Percentiles rank a stretch among this genome's conserved stretches.
These are phyloP conservation scores for Schizochytrium sp. DNA, from an alignment of 108 stramenopile species.

Conservation along the genomic window DNA sequence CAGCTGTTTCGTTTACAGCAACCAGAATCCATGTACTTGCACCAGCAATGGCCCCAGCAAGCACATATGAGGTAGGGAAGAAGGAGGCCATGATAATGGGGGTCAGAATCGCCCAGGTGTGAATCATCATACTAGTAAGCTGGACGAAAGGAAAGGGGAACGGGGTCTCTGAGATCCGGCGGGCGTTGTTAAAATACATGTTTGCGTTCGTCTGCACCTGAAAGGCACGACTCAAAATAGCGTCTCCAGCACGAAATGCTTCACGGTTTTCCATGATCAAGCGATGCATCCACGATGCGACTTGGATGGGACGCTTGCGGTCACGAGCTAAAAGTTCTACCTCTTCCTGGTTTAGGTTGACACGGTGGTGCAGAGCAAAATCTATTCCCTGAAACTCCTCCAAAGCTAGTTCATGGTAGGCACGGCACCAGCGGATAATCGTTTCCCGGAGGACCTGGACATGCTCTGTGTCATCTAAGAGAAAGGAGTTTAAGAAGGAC, in stretches of 20 bases:
- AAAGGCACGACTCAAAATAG: conserved; percentile 53
- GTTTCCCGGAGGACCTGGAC: conserved; percentile 12
- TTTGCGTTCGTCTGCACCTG: conserved; percentile 41
- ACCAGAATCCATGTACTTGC: conserved; percentile 50
- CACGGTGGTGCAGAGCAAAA: background rate
- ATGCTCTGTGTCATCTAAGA: background rate
- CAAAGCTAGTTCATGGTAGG: conserved; percentile 44
- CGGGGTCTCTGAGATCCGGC: conserved; percentile 51
- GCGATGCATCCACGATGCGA: conserved; percentile 42
- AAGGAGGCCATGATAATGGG: background rate
- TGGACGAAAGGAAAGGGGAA: conserved; percentile 60
- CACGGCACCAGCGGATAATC: conserved; percentile 12
- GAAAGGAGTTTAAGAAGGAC: conserved; percentile 30
- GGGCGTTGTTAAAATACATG: conserved; percentile 37
- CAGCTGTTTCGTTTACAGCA: conserved; percentile 51
- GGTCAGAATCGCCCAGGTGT: conserved; percentile 45
- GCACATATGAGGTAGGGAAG: conserved; percentile 2
- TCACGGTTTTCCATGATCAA: conserved; percentile 56
- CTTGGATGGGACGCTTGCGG: conserved; percentile 38
- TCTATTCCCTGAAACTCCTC: conserved; percentile 49
- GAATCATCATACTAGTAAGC: conserved; percentile 49
- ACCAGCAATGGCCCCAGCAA: conserved; percentile 26
- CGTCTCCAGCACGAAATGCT: conserved; percentile 4
- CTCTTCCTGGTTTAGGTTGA: conserved; percentile 18
- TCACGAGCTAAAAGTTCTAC: conserved; percentile 17